These are phyloP conservation scores for Debaryomyces prosopidis DNA, from an alignment of 805 yeast species.

Conservation along the genomic window DNA sequence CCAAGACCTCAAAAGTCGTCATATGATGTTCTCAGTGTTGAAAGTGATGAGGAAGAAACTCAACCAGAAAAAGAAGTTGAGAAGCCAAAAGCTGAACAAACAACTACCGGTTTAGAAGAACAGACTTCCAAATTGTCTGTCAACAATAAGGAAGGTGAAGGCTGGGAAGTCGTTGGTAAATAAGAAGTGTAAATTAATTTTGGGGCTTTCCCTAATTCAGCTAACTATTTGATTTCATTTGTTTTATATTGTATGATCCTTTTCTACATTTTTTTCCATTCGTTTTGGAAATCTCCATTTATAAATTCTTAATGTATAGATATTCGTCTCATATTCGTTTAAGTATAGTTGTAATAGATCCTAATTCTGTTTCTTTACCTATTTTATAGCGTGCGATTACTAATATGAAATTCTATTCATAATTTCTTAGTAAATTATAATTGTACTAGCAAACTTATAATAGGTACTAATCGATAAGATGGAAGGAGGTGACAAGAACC, in stretches of 20 bases:
- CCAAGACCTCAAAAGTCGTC: constrained; percentile 35
- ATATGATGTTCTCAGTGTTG: constrained; percentile 33
- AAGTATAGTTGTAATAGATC: neutral
- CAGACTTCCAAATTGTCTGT: constrained; percentile 28
- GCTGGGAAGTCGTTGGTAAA: constrained; percentile 39
- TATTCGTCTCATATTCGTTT: neutral
- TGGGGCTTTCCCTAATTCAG: neutral
- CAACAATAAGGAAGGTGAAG: constrained; percentile 26
- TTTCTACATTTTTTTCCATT: neutral
- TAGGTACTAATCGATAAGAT: neutral
- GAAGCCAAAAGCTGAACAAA: constrained; percentile 12
- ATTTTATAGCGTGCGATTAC: neutral
- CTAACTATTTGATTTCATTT: constrained; percentile 1
- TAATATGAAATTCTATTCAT: no score
- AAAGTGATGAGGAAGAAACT: constrained; percentile 32
- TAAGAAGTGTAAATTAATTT: constrained; percentile 11
- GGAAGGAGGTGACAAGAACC: neutral
- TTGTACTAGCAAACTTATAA: neutral
- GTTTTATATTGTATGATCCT: neutral
- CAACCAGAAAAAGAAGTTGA: constrained; percentile 17
- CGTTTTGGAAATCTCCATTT: neutral
- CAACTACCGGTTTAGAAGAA: constrained; percentile 20
- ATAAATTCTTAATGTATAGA: neutral
- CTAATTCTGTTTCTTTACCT: neutral
- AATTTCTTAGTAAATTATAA: no score